Percentiles rank a stretch among this genome's conserved stretches.
These are phyloP conservation scores for Xylaria bambusicola DNA, from an alignment of 495 filamentous ascomycete genomes.

Conservation along the genomic window DNA sequence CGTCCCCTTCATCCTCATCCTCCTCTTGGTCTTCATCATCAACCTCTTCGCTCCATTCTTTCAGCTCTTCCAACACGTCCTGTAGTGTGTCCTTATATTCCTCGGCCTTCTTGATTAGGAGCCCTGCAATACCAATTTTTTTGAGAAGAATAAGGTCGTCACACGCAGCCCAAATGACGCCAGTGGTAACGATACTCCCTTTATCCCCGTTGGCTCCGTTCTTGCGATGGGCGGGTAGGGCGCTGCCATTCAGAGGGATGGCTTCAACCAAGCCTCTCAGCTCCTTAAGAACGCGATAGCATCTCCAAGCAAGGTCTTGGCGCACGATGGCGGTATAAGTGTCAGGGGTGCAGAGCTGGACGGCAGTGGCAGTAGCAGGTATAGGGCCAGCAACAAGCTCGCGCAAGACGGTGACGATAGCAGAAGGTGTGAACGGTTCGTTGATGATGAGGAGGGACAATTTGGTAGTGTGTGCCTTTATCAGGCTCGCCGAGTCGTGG, in stretches of 20 bases:
- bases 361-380: conserved; percentile 68
- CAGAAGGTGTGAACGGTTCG: conserved; percentile 78
- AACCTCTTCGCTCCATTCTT: conserved; percentile 78
- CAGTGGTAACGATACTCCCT: conserved; percentile 61
- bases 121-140: conserved; percentile 63
- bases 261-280: conserved; percentile 42
- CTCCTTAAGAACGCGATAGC: conserved; percentile 49
- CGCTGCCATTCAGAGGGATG: conserved; percentile 51
- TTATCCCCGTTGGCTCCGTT: conserved; percentile 45
- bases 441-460: conserved; percentile 82
- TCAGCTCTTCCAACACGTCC: conserved; percentile 81
- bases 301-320: conserved; percentile 53
- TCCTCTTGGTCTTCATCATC: conserved; percentile 47
- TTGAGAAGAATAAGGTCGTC: conserved; percentile 66
- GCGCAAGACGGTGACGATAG: conserved; percentile 65
- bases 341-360: conserved; percentile 60
- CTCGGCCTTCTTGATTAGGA: conserved; percentile 62
- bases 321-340: conserved; percentile 62
- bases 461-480: conserved; percentile 82
- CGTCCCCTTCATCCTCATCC: conserved; percentile 39
- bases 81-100: conserved; percentile 69
- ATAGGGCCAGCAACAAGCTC: conserved; percentile 66
- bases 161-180: conserved; percentile 69
- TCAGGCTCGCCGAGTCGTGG: conserved; percentile 55
- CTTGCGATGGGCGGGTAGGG: conserved; percentile 44